phyloP scores from a whole-genome alignment of 495 filamentous ascomycete genomes.

The Penicillium cataractarum region DNA sequence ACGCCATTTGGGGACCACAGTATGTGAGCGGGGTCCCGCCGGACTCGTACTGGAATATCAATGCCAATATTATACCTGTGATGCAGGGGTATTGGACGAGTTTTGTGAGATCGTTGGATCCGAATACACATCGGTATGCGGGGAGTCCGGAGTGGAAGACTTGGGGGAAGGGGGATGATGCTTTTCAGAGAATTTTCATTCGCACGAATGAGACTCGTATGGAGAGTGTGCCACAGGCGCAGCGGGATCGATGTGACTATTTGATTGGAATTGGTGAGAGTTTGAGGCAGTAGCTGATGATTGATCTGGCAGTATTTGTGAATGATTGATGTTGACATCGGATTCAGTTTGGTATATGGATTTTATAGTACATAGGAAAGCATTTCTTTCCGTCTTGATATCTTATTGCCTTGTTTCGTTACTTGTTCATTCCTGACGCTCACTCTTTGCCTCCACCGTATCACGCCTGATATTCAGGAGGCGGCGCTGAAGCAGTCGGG shows the following conservation, averaged over 20 bases:
- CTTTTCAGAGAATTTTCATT: conserved; percentile 54
- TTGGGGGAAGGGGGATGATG: conserved; percentile 38
- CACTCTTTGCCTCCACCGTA: too few species aligned
- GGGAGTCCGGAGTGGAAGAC: conserved; percentile 53
- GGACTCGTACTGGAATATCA: conserved; percentile 55
- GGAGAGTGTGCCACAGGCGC: conserved; percentile 54
- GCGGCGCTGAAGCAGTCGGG: background rate
- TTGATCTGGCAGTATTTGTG: background rate
- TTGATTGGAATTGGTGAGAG: conserved; percentile 54
- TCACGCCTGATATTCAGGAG: conserved; percentile 6
- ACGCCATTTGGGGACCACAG: conserved; percentile 62
- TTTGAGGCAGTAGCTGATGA: conserved; percentile 47
- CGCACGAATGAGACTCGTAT: conserved; percentile 59
- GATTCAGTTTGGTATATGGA: background rate
- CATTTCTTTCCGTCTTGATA: background rate
- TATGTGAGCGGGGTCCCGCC: conserved; percentile 48
- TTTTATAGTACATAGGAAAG: background rate
- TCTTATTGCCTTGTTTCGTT: background rate
- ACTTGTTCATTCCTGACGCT: background rate
- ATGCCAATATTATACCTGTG: conserved; percentile 55
- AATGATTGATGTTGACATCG: background rate
- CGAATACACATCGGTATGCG: conserved; percentile 54
- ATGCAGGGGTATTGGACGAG: conserved; percentile 72
- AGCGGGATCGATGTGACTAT: conserved; percentile 56
- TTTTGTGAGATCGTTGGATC: conserved; percentile 66